A percentile compares a stretch with the other conserved stretches of the same genome.
These are phyloP conservation scores for Coniochaeta pulveracea DNA, from an alignment of 2,329 filamentous ascomycete species.

Conservation along the genomic window DNA sequence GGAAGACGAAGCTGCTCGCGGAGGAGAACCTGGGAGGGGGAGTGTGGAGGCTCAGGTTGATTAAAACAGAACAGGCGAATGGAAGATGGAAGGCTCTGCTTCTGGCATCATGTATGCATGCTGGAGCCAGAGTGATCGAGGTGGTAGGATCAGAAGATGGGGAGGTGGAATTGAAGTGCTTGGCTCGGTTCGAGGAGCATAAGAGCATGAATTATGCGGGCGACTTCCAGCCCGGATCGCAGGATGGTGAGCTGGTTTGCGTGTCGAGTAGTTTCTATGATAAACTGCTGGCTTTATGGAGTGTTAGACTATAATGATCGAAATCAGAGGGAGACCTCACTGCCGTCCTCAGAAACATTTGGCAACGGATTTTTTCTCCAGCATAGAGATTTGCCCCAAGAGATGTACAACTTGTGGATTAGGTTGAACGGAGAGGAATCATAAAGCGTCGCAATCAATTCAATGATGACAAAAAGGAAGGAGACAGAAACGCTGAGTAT, in stretches of 20 bases:
- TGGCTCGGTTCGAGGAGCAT: constrained; percentile 72
- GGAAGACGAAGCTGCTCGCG: constrained; percentile 40
- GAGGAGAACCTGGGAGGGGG: constrained; percentile 63
- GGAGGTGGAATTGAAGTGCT: constrained; percentile 50
- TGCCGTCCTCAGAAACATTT: too few species aligned
- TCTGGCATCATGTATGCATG: constrained; percentile 92
- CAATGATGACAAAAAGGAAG: too few species aligned
- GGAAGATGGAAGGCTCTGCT: constrained; percentile 29
- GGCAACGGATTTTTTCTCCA: too few species aligned
- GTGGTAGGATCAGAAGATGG: constrained; percentile 23
- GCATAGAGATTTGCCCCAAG: too few species aligned
- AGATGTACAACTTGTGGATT: too few species aligned
- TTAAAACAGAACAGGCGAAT: constrained; percentile 21
- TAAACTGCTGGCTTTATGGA: constrained; percentile 58
- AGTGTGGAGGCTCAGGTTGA: constrained; percentile 73
- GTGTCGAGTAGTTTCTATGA: constrained; percentile 74
- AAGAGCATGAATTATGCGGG: constrained; percentile 93
- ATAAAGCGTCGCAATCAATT: too few species aligned
- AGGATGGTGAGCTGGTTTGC: constrained; percentile 26
- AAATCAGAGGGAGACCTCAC: too few species aligned
- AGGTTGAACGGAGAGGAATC: too few species aligned
- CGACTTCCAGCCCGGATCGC: constrained; percentile 43
- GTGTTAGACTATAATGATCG: constrained; percentile 11
- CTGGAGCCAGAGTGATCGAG: constrained; percentile 58
- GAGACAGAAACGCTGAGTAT: too few species aligned